Percentiles rank a stretch among this genome's conserved stretches.
Conservation (phyloP, 2,329 filamentous ascomycete genomes). For the Pestalotiopsis sp. region DNA sequence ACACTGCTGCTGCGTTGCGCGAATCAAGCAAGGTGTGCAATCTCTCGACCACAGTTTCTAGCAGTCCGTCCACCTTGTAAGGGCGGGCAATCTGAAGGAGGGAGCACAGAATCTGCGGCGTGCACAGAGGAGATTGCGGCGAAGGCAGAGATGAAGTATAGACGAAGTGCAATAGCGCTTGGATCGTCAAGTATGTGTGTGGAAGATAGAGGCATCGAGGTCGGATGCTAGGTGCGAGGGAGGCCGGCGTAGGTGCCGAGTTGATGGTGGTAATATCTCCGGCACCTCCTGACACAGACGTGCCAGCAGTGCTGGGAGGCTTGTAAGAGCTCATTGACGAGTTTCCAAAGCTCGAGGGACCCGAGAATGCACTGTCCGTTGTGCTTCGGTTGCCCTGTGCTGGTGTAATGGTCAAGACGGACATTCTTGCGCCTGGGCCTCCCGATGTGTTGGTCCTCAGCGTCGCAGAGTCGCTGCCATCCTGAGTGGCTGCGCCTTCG, state of each 20-base stretch:
- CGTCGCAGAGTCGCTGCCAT: conserved; percentile 74
- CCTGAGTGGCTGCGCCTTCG: conserved; percentile 72
- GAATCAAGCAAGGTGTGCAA: conserved; percentile 88
- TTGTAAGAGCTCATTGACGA: conserved; percentile 39
- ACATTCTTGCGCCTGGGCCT: conserved; percentile 66
- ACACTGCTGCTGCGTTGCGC: conserved; percentile 92
- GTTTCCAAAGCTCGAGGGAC: conserved; percentile 39
- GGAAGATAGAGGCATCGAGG: conserved; percentile 90
- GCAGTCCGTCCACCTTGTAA: conserved; percentile 87
- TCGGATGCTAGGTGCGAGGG: conserved; percentile 62
- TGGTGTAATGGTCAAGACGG: conserved; percentile 81
- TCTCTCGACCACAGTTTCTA: conserved; percentile 90
- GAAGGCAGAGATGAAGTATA: conserved; percentile 89
- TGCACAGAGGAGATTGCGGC: conserved; percentile 75
- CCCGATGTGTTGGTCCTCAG: conserved; percentile 63
- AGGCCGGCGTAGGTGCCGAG: conserved; percentile 56
- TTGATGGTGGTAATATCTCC: conserved; percentile 51
- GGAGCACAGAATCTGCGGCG: conserved; percentile 93
- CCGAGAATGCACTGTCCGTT: conserved; percentile 48
- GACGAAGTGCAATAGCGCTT: conserved; percentile 87
- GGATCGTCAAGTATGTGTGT: conserved; percentile 85
- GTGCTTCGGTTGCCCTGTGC: conserved; percentile 48
- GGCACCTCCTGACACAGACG: conserved; percentile 40
- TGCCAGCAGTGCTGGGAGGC: conserved; percentile 44
- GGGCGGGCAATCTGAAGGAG: conserved; percentile 90